Evolutionary conservation across 2,329 filamentous ascomycete genomes (phyloP), one percentile per base, ranked within the genome.

Genomic region (Aspergillus ochraceus): DNA sequence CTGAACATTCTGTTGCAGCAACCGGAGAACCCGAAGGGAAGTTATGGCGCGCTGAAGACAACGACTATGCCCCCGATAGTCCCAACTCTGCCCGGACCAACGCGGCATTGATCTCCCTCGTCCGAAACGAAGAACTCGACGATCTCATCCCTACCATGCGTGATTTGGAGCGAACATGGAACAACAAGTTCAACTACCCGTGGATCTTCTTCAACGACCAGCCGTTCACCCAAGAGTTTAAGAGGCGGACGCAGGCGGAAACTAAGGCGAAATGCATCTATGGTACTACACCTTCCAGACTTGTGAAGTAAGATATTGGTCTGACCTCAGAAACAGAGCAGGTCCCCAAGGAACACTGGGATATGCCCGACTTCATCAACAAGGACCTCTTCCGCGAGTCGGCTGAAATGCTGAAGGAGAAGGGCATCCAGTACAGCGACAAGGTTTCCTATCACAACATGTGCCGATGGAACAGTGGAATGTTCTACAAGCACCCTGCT

Each of bases 171-270:
- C 82, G 90, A 66, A 98, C 94, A 1, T 99, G 93, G 92, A 99
- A 99, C 72, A 83, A 87, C 82, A 99, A 99, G 74, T 99, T 98
- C 86, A 99, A 99, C 81, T 99, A 99, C 74, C 95, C 95, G 0
- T 99, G 95, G 92, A 97, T 92, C 9, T 99, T 99, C 76, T 96
- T 99, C 84, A 99, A 99, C 79, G 94, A 99, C 72, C 88, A 91
- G 55, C 91, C 91, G 17, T 99, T 99, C 72, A 88, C 90, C 2
- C 90, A 95, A 17, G 93, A 98, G 70, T 99, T 99, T 81, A 98
- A 96, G 80, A 81, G 81, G 70, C 86, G 85, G 76, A 98, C 93
- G 0, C 82, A 84, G 63, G 91, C 88, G 29, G 88, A 86, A 54
- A 98, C 94, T 19, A 97, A 96, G 67, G 95, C 94, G 51, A 88